Percentiles rank a stretch among this genome's conserved stretches.
Evolutionary conservation across 129 eudicot genomes (phyloP).

Genomic region (Mikania micrantha): DNA sequence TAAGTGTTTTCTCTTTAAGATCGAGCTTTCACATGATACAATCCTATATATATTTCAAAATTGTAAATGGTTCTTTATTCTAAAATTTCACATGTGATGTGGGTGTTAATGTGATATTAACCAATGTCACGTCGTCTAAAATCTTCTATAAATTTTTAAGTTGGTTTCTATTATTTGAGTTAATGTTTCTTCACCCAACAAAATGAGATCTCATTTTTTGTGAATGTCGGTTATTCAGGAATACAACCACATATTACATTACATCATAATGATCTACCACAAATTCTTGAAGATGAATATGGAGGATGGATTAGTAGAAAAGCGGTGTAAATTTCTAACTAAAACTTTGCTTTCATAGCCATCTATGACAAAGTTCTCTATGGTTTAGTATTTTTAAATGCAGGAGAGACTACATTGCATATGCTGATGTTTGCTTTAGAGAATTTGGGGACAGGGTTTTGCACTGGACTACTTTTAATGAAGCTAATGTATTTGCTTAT

Average conservation of each 20-base stretch:
- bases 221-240: conserved; percentile 32
- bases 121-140: not conserved
- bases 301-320: conserved; percentile 66
- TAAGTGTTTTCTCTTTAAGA: too few relatives aligned
- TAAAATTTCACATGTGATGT: not conserved
- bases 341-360: not conserved
- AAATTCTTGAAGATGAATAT: conserved; percentile 76
- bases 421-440: conserved; percentile 63
- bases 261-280: conserved; percentile 56
- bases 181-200: not conserved
- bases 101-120: not conserved
- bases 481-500: conserved; percentile 33
- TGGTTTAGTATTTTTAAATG: conserved; percentile 11
- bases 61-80: not conserved
- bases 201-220: not conserved
- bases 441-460: conserved; percentile 72
- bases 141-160: not conserved
- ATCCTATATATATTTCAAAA: too few relatives aligned
- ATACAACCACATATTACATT: conserved; percentile 76
- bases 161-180: not conserved
- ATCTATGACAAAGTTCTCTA: not conserved
- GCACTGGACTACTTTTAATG: conserved; percentile 71
- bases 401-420: conserved; percentile 48
- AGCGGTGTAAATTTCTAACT: conserved; percentile 39
- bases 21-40: too few relatives aligned